A percentile compares a stretch with the other conserved stretches of the same genome.
These are phyloP conservation scores for Coemansia javaensis DNA, from an alignment of 192 early-diverging fungal species.

Conservation along the genomic window DNA sequence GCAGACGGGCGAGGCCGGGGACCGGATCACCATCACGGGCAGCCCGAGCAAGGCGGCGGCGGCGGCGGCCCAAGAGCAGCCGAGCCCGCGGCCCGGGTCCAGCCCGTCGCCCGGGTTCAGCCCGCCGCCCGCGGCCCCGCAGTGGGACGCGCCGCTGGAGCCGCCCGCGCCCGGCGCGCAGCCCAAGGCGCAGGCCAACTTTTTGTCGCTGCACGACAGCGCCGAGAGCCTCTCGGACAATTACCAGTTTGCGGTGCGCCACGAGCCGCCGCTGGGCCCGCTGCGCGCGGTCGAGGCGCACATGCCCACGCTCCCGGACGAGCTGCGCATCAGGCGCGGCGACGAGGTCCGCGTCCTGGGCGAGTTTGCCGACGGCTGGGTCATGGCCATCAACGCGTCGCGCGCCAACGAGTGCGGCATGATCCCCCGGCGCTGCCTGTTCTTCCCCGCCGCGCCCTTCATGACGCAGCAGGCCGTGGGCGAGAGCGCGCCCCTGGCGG, in stretches of 20 bases:
- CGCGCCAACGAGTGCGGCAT: constrained; percentile 35
- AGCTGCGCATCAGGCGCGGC: constrained; percentile 20
- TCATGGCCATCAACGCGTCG: constrained; percentile 30
- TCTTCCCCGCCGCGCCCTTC: constrained; percentile 37
- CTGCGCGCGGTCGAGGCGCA: constrained; percentile 33
- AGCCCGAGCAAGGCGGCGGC: neutral
- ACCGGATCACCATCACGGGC: neutral
- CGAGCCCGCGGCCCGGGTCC: no score
- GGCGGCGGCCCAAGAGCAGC: neutral
- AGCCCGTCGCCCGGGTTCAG: no score
- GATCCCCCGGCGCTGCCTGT: constrained; percentile 44
- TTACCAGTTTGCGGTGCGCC: constrained; percentile 44
- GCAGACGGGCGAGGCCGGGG: neutral
- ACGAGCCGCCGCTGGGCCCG: constrained; percentile 37
- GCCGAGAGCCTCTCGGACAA: constrained; percentile 41
- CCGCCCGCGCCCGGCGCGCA: no score
- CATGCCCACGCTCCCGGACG: constrained; percentile 22
- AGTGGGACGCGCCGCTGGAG: no score
- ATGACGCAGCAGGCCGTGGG: constrained; percentile 19
- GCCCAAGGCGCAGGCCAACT: neutral
- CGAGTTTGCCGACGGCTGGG: constrained; percentile 49
- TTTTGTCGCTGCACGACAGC: constrained; percentile 22
- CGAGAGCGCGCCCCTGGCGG: constrained; percentile 1
- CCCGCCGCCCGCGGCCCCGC: neutral
- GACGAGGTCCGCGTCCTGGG: constrained; percentile 32